phyloP scores from a whole-genome alignment of 2,329 filamentous ascomycete species.

The Neodidymelliopsis sp. region DNA sequence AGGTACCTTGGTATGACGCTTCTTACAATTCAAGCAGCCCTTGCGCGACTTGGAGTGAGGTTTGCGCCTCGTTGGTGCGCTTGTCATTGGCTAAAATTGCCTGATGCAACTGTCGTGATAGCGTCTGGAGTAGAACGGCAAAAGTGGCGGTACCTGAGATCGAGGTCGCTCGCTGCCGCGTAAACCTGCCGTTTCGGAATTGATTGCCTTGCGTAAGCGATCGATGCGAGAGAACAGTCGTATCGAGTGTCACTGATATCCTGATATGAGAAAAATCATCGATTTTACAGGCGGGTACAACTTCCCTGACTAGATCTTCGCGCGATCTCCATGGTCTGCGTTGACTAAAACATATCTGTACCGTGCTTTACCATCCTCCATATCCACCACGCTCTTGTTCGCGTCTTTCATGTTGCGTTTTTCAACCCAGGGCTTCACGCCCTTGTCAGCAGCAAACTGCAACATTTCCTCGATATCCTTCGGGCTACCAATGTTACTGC shows the following conservation, averaged over 20 bases:
- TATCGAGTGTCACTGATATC: no score
- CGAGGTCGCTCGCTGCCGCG: background rate
- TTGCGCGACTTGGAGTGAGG: conserved; percentile 45
- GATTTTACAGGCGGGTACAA: no score
- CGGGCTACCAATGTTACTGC: conserved; percentile 61
- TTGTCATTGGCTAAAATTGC: conserved; percentile 10
- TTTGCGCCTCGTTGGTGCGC: conserved; percentile 32
- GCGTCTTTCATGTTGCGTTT: conserved; percentile 61
- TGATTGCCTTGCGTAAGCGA: no score
- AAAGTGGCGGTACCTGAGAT: background rate
- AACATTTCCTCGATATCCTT: conserved; percentile 69
- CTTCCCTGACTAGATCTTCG: conserved; percentile 40
- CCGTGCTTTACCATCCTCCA: conserved; percentile 63
- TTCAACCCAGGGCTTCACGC: conserved; percentile 69
- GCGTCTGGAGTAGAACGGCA: background rate
- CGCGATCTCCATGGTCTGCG: conserved; percentile 31
- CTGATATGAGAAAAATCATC: no score
- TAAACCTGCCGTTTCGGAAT: no score
- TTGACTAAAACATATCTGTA: conserved; percentile 52
- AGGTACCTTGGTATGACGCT: conserved; percentile 43
- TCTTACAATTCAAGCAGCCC: conserved; percentile 44
- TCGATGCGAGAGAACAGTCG: no score
- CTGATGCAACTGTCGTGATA: background rate
- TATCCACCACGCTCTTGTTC: conserved; percentile 65
- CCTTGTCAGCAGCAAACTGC: conserved; percentile 64